These are phyloP conservation scores for Schizophyllum amplum DNA, from an alignment of 1,284 basidiomycete species.

Conservation along the genomic window DNA sequence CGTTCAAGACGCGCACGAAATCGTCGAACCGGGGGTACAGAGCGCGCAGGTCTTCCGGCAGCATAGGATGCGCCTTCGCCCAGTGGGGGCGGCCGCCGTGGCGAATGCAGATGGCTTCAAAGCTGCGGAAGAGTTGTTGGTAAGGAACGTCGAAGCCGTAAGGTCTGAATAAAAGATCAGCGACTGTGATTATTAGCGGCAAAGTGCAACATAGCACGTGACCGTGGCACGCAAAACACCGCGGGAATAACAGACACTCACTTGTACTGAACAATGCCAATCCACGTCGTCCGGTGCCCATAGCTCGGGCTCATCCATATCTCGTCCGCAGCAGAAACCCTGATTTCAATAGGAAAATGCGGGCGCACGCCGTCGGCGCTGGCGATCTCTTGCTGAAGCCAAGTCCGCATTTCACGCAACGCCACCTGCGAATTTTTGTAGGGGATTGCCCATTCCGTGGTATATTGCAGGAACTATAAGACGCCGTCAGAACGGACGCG, in stretches of 20 bases:
- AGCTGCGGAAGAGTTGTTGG: constrained; percentile 71
- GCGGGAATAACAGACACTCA: constrained; percentile 37
- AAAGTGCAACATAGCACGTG: too few species aligned
- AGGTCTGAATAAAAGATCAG: constrained; percentile 46
- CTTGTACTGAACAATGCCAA: constrained; percentile 94
- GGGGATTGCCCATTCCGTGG: constrained; percentile 91
- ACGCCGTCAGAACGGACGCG: constrained; percentile 15
- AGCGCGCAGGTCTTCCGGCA: constrained; percentile 54
- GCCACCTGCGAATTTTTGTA: constrained; percentile 57
- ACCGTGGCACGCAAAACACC: not conserved
- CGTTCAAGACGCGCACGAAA: constrained; percentile 63
- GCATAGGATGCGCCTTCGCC: constrained; percentile 88
- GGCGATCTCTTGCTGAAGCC: constrained; percentile 65
- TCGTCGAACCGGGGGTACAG: constrained; percentile 84
- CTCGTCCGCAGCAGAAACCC: constrained; percentile 85
- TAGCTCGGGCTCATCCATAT: constrained; percentile 91
- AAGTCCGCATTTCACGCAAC: constrained; percentile 68
- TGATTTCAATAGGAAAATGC: constrained; percentile 92
- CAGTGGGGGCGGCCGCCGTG: constrained; percentile 90
- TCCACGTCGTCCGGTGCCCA: constrained; percentile 83
- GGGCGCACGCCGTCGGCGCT: constrained; percentile 71
- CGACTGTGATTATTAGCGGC: constrained; percentile 5
- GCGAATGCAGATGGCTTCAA: constrained; percentile 67
- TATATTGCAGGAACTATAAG: constrained; percentile 78
- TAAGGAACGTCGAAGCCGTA: constrained; percentile 89